Evolutionary conservation across 208 protist genomes (phyloP), one percentile per base, ranked within the genome.

Genomic region (Trypanosoma platydactyli): DNA sequence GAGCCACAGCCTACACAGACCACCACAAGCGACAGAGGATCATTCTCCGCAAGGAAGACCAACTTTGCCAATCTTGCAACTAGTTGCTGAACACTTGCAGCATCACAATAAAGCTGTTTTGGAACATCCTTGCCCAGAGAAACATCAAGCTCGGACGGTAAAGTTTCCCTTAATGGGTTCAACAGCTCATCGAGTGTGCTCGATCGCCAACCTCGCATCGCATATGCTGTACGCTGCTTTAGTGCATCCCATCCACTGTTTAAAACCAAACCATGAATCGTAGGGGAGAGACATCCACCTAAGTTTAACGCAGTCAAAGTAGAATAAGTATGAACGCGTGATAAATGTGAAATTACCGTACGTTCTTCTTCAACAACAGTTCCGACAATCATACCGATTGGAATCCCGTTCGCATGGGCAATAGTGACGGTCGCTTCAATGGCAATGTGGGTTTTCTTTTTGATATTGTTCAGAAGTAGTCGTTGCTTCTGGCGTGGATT

Each of bases 331-430:
- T 57, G 51, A 2, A 60, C 45, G 12, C 64, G 68, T 13, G 69
- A 80, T 29, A 80, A 59, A 45, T 80, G 73, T 12, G 70, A 66
- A 52, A 80, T 77, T 54, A 66, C 69, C 13, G 52, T 35, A 27
- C 54, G 63, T 68, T 80, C 75, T 29, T 76, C 75, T 27, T 76
- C 64, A 15, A 76, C 45, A 29, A 76, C 46, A 20, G 56, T 76
- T 20, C 75, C 69, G 7, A 80, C 64, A 44, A 80, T 68, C 75
- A 80, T 80, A 46, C 63, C 63, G 16, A 80, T 63, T 5, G 63
- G 69, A 1, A 55, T 68, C 29, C 65, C 62, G 42, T 80, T 67
- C 11, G 71, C 64, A 35, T 65, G 48, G 7, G 75, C 68, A 53
- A 80, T 69, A 22, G 69, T 69, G 18, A 68, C 75, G 3, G 41